Conservation (phyloP, 2,329 filamentous ascomycete genomes). For the Botrytis pseudocinerea region DNA sequence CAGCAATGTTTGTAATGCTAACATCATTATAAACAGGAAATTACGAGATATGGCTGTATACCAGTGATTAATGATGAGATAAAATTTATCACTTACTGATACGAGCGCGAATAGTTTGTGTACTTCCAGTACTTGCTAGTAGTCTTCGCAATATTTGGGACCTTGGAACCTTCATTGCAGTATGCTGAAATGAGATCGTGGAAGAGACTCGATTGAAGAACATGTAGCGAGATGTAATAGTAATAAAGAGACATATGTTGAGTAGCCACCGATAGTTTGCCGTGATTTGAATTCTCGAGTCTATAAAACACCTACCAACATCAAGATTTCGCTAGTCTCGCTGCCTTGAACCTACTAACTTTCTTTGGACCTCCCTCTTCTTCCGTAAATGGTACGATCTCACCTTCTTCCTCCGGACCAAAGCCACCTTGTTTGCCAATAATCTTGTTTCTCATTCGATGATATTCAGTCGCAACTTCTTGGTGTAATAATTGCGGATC, state of each 20-base stretch:
- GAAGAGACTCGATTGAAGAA: background rate
- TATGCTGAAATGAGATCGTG: background rate
- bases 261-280: background rate
- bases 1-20: background rate
- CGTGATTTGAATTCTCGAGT: conserved; percentile 15
- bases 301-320: conserved; percentile 16
- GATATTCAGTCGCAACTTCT: conserved; percentile 80
- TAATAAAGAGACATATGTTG: background rate
- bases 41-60: background rate
- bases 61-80: background rate
- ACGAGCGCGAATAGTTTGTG: no score
- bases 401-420: conserved; percentile 63
- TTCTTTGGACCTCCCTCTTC: conserved; percentile 62
- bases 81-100: background rate
- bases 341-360: conserved; percentile 73
- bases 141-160: background rate
- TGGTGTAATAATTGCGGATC: conserved; percentile 72
- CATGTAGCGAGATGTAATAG: background rate
- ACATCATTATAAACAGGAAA: background rate
- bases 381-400: conserved; percentile 66
- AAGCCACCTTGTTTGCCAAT: conserved; percentile 85
- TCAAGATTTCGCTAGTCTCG: conserved; percentile 54
- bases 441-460: conserved; percentile 77
- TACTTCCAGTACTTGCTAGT: background rate
- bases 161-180: background rate